Evolutionary conservation across 2,329 filamentous ascomycete genomes (phyloP).

Genomic region (Arthrobotrys conoides): DNA sequence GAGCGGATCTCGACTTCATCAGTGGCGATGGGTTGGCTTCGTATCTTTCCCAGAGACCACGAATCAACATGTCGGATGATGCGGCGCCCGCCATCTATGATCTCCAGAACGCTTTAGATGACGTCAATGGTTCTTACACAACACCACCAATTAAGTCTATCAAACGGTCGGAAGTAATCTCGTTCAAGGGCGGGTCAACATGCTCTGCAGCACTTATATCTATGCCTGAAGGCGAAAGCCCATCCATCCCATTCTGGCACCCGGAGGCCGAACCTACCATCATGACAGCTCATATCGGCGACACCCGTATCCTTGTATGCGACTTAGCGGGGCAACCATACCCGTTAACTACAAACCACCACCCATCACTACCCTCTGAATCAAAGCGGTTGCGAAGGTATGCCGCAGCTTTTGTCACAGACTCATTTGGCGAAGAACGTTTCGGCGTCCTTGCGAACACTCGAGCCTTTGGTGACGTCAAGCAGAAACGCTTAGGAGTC

Average conservation of each 20-base stretch:
- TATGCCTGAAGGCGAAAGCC: slow-evolving; percentile 81
- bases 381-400: slow-evolving; percentile 86
- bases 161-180: slow-evolving; percentile 49
- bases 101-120: slow-evolving; percentile 68
- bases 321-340: slow-evolving; percentile 86
- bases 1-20: slow-evolving; percentile 94
- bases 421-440: slow-evolving; percentile 97
- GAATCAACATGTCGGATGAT: slow-evolving; percentile 75
- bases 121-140: slow-evolving; percentile 58
- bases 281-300: slow-evolving; percentile 90
- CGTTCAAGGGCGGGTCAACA: slow-evolving; percentile 92
- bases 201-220: slow-evolving; percentile 91
- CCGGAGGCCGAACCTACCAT: slow-evolving; percentile 86
- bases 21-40: slow-evolving; percentile 79
- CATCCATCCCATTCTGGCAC: slow-evolving; percentile 84
- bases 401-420: slow-evolving; percentile 87
- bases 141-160: slow-evolving; percentile 53
- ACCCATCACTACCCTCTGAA: slow-evolving; percentile 88
- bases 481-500: slow-evolving; percentile 90
- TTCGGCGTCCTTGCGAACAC: slow-evolving; percentile 95
- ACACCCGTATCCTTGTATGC: slow-evolving; percentile 91
- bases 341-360: slow-evolving; percentile 90
- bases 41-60: slow-evolving; percentile 67
- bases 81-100: slow-evolving; percentile 79
- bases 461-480: slow-evolving; percentile 92